Evolutionary conservation across 2,329 filamentous ascomycete genomes (phyloP), one percentile per base, ranked within the genome.

Genomic region (Colletotrichum neosansevieriae): DNA sequence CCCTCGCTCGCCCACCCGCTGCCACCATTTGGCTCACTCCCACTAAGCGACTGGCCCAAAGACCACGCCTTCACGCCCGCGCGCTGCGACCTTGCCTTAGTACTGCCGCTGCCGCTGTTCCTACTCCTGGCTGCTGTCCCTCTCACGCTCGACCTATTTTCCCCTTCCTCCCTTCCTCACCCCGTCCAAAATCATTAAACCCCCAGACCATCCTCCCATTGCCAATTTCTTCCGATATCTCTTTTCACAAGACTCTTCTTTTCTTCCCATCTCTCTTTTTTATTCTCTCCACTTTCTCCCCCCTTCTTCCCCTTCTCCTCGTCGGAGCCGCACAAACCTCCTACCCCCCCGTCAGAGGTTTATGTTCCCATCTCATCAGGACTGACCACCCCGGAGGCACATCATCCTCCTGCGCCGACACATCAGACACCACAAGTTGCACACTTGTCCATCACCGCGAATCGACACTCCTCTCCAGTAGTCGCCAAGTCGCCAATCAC

Each of bases 121-220:
- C 3, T 51, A 24, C 47, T 61, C 6, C 56, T 64, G 24, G 42
- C 63, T 69, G 19, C 54, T 62, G 19, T 44, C 34, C 24, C 34
- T 40, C 58, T 12, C 58, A n/a, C 51, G 56, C 65, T 62, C 53
- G 60, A 63, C 60, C 60, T 34, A 53, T 61, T 58, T 54, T 62
- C 44, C 66, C 45, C 67, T 69, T 70, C 69, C 70, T 76, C 70
- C 68, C 70, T 71, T 72, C 72, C 71, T 71, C 71, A 72, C 73
- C 72, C 69, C 69, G 70, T 76, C 75, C 70, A 74, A 78, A 76
- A 76, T 78, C 75, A 79, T 79, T 79, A 80, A 80, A 79, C 78
- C 78, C 78, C 78, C 75, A 76, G 76, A 72, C 70, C 73, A 74
- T 75, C 76, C 76, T 78, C 76, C 75, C 74, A 74, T 78, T 78